phyloP scores from a whole-genome alignment of 2,329 filamentous ascomycete species.

The Nemania sp. region DNA sequence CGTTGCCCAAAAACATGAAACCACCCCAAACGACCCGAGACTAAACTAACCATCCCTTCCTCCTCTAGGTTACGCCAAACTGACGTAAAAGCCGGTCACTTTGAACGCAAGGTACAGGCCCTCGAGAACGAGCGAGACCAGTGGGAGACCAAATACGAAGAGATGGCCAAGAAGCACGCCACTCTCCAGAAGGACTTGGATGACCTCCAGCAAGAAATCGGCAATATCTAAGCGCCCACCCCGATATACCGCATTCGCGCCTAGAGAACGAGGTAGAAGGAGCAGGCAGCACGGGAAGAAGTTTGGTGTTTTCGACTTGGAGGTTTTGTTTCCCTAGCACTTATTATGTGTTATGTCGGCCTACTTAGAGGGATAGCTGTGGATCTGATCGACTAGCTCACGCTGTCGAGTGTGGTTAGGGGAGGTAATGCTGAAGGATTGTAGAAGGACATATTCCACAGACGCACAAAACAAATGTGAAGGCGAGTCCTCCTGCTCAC shows the following conservation, averaged over 20 bases:
- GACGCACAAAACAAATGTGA: conserved; percentile 31
- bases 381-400: conserved; percentile 41
- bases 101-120: conserved; percentile 98
- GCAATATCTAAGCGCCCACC: conserved; percentile 78
- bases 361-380: conserved; percentile 38
- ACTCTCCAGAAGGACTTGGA: conserved; percentile 77
- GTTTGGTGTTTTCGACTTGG: conserved; percentile 19
- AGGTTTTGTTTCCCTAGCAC: conserved; percentile 41
- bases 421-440: conserved; percentile 23
- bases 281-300: conserved; percentile 14
- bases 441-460: conserved; percentile 33
- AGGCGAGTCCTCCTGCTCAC: conserved; percentile 24
- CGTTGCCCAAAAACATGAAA: neutral
- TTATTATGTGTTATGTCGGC: conserved; percentile 43
- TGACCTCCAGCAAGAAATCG: conserved; percentile 90
- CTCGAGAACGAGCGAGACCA: conserved; percentile 91
- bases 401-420: conserved; percentile 33
- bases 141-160: conserved; percentile 98
- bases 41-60: conserved; percentile 20
- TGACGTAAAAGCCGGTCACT: conserved; percentile 99
- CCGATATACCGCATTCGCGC: conserved; percentile 20
- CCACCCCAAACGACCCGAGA: neutral
- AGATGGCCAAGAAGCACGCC: conserved; percentile 95
- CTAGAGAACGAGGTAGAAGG: conserved; percentile 14
- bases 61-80: conserved; percentile 88